Conservation (phyloP, 352 stramenopile genomes). For the Thraustochytrium striatum region DNA sequence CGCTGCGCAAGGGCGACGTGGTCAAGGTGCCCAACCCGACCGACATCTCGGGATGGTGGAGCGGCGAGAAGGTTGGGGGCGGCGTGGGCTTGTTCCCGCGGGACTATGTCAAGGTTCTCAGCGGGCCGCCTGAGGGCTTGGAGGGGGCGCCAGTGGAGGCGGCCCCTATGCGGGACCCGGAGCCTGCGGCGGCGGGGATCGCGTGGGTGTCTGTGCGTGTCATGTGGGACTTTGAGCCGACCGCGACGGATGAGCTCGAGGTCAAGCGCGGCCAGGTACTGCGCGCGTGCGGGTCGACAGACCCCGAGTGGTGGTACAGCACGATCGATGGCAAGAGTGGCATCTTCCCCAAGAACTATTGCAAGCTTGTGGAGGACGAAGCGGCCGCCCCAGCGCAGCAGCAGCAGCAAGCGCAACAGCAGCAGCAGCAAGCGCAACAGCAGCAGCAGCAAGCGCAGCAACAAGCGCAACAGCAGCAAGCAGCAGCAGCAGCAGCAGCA, state of each 20-base stretch:
- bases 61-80: neutral
- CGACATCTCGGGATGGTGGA: slow-evolving; percentile 30
- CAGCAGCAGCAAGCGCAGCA: neutral
- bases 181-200: neutral
- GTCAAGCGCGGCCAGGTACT: slow-evolving; percentile 25
- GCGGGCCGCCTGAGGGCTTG: neutral
- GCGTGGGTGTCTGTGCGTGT: neutral
- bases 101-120: slow-evolving; percentile 37
- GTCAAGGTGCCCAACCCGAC: slow-evolving; percentile 5
- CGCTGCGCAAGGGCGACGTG: slow-evolving; percentile 13
- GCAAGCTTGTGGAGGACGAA: no score
- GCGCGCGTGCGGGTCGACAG: neutral
- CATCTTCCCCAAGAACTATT: slow-evolving; percentile 42
- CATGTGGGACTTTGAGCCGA: slow-evolving; percentile 34
- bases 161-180: neutral
- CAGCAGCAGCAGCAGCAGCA: neutral
- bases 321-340: neutral
- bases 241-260: slow-evolving; percentile 2
- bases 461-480: neutral
- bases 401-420: neutral
- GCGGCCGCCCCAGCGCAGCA: no score
- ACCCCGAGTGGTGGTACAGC: slow-evolving; percentile 37
- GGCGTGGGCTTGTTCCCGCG: slow-evolving; percentile 2
- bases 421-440: neutral
- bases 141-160: neutral